Conservation (phyloP, 495 filamentous ascomycete species). For the Oidiodendron maius region DNA sequence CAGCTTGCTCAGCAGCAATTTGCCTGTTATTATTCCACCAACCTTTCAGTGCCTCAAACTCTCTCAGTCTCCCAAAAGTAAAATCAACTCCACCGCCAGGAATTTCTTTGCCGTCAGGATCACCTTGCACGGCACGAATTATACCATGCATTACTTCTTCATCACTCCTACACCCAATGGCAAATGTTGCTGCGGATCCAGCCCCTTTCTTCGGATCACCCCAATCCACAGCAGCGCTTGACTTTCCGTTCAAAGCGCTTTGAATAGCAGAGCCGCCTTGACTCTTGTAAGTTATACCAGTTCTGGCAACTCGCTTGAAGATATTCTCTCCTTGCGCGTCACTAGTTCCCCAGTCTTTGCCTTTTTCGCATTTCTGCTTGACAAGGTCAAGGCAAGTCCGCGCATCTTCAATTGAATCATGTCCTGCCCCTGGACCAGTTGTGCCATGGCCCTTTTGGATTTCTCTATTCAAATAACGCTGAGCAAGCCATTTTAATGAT, state of each 20-base stretch:
- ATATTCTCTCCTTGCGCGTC: constrained; percentile 75
- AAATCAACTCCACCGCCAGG: constrained; percentile 75
- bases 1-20: constrained; percentile 12
- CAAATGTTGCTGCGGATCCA: constrained; percentile 62
- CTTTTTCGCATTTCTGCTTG: constrained; percentile 91
- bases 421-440: constrained; percentile 49
- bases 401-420: constrained; percentile 91
- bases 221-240: constrained; percentile 83
- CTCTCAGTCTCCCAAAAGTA: constrained; percentile 80
- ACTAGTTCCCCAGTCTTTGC: constrained; percentile 71
- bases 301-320: constrained; percentile 72
- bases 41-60: constrained; percentile 72
- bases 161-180: constrained; percentile 71
- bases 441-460: constrained; percentile 71
- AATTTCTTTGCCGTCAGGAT: constrained; percentile 54
- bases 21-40: constrained; percentile 66
- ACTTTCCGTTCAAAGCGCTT: constrained; percentile 49
- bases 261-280: constrained; percentile 44
- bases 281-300: constrained; percentile 41
- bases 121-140: constrained; percentile 60
- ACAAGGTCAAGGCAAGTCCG: constrained; percentile 85
- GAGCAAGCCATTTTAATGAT: constrained; percentile 76
- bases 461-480: constrained; percentile 73
- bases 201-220: constrained; percentile 70
- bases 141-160: constrained; percentile 68